Evolutionary conservation across 768 basidiomycete genomes (phyloP).

Genomic region (Suillus decipiens): DNA sequence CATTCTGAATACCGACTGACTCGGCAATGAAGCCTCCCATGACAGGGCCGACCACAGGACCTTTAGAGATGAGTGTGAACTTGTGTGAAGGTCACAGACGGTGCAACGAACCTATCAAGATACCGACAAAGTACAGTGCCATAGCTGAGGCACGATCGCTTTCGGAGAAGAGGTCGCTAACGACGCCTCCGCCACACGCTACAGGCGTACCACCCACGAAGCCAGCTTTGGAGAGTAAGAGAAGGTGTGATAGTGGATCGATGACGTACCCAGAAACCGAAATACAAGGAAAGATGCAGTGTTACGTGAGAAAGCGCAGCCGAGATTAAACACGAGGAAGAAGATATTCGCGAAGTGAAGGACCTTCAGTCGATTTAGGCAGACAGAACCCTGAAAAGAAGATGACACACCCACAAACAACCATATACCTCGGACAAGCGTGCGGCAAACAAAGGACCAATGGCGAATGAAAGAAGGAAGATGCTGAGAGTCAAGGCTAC

Average conservation of each 20-base stretch:
- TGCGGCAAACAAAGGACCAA: background rate
- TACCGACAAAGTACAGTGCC: constrained; percentile 66
- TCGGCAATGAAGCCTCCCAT: constrained; percentile 21
- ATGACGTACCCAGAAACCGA: constrained; percentile 63
- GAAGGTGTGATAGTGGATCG: background rate
- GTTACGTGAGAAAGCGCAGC: background rate
- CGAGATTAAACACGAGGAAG: background rate
- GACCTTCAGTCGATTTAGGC: background rate
- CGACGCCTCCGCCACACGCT: constrained; percentile 61
- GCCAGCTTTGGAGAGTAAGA: constrained; percentile 45
- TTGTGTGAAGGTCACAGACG: background rate
- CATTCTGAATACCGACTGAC: background rate
- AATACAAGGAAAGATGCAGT: constrained; percentile 54
- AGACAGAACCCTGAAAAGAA: background rate
- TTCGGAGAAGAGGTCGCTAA: constrained; percentile 68
- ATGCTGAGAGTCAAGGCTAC: background rate
- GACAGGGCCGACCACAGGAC: constrained; percentile 62
- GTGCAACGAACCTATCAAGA: constrained; percentile 49
- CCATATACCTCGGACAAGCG: background rate
- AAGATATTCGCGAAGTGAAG: background rate
- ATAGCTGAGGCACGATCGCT: constrained; percentile 67
- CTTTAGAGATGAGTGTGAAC: constrained; percentile 12
- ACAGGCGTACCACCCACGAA: constrained; percentile 65
- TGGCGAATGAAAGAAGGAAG: background rate
- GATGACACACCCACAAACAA: constrained; percentile 27